Percentiles rank a stretch among this genome's conserved stretches.
These are phyloP conservation scores for Pythium dissotocum DNA, from an alignment of 352 stramenopile species.

Conservation along the genomic window DNA sequence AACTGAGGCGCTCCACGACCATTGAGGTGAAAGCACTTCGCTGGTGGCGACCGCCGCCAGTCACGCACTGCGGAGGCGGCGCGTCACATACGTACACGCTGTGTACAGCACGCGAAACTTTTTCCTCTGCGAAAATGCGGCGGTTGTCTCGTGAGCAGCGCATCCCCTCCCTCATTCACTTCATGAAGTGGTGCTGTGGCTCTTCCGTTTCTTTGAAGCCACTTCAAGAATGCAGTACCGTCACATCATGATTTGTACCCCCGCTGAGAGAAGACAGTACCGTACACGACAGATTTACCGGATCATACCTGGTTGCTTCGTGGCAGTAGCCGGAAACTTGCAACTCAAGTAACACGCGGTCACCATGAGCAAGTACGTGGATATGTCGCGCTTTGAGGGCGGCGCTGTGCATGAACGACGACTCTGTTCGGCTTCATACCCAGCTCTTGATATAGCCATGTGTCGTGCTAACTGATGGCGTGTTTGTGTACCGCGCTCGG, in stretches of 20 bases:
- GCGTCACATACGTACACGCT: slow-evolving; percentile 17
- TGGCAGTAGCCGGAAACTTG: slow-evolving; percentile 23
- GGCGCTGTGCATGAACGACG: background rate
- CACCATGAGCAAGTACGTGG: slow-evolving; percentile 37
- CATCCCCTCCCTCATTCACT: slow-evolving; percentile 6
- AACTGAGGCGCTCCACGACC: background rate
- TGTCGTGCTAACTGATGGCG: background rate
- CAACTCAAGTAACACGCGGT: slow-evolving; percentile 15
- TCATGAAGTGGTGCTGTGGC: background rate
- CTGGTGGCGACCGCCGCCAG: too few species aligned
- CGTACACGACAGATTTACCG: slow-evolving; percentile 22
- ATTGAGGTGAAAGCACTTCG: background rate
- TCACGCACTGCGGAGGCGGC: background rate
- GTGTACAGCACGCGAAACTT: slow-evolving; percentile 15
- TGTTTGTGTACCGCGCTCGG: background rate
- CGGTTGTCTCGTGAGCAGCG: background rate
- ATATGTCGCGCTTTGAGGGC: background rate
- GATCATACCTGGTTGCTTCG: slow-evolving; percentile 25
- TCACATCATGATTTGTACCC: slow-evolving; percentile 11
- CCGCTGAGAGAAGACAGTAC: slow-evolving; percentile 8
- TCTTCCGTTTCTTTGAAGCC: slow-evolving; percentile 31
- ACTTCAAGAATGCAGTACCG: slow-evolving; percentile 23
- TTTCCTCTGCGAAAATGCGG: slow-evolving; percentile 8
- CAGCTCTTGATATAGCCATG: background rate
- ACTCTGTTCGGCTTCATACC: background rate